Conservation (phyloP, 2,329 filamentous ascomycete genomes). For the Colletotrichum lentis region DNA sequence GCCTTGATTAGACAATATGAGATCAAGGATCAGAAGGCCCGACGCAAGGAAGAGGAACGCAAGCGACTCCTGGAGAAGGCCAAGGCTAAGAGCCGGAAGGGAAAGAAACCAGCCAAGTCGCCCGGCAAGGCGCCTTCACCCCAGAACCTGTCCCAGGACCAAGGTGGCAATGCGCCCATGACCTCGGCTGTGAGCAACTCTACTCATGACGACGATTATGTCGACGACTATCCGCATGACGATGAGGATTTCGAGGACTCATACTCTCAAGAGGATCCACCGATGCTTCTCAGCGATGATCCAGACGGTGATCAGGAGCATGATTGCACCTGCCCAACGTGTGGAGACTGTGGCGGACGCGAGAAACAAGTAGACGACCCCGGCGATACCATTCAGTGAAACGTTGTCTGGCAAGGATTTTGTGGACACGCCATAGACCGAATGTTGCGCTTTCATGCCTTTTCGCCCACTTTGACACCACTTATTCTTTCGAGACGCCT, state of each 20-base stretch:
- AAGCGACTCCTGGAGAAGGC: constrained; percentile 87
- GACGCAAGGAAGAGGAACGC: constrained; percentile 86
- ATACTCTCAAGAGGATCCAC: constrained; percentile 36
- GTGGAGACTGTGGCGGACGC: constrained; percentile 15
- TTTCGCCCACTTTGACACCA: background rate
- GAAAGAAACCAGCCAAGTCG: constrained; percentile 81
- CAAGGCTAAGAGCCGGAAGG: constrained; percentile 90
- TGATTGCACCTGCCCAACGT: constrained; percentile 15
- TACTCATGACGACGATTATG: constrained; percentile 51
- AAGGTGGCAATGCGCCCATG: constrained; percentile 41
- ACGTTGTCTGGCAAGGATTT: background rate
- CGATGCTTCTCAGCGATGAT: constrained; percentile 38
- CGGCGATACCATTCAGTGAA: constrained; percentile 18
- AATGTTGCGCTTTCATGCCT: background rate
- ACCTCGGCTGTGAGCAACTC: constrained; percentile 47
- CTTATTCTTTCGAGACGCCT: background rate
- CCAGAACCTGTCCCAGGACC: constrained; percentile 41
- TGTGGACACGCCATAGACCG: background rate
- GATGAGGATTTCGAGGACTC: constrained; percentile 26
- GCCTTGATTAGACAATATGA: constrained; percentile 92
- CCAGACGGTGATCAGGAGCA: constrained; percentile 28
- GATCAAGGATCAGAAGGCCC: constrained; percentile 87
- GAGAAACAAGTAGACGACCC: constrained; percentile 24
- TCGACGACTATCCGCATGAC: constrained; percentile 42
- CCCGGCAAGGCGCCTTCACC: constrained; percentile 53